Evolutionary conservation across 176 grass and related monocot species (phyloP).

Genomic region (Alloteropsis semialata): DNA sequence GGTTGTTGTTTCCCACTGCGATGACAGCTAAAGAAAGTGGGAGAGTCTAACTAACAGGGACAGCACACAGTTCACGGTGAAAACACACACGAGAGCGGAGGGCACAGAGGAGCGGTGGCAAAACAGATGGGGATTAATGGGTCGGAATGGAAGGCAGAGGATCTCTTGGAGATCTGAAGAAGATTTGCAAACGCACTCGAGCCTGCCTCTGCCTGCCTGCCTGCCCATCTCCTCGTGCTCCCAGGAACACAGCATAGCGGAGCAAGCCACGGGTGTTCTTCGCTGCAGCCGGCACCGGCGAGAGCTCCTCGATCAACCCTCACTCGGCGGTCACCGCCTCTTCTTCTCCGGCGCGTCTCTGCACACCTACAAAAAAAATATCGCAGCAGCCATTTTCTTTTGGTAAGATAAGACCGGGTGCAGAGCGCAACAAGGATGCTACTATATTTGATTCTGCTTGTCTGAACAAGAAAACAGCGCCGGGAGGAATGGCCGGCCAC

Average conservation of each 20-base stretch:
- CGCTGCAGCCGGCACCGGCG: not conserved
- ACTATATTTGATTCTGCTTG: not conserved
- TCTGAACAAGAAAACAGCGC: constrained; percentile 8
- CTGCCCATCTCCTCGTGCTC: constrained; percentile 19
- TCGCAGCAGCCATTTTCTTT: not conserved
- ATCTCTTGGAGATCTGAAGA: constrained; percentile 53
- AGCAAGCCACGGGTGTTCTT: not conserved
- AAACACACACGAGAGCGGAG: constrained; percentile 22
- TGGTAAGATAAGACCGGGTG: not conserved
- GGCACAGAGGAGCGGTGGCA: no score
- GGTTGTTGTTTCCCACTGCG: constrained; percentile 66
- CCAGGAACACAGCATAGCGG: constrained; percentile 7
- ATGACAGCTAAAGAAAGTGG: constrained; percentile 61
- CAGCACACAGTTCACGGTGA: constrained; percentile 12
- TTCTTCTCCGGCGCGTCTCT: constrained; percentile 55
- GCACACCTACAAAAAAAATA: constrained; percentile 33
- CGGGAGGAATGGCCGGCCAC: constrained; percentile 35
- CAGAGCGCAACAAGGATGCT: not conserved
- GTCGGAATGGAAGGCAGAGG: not conserved
- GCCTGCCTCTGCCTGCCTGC: not conserved
- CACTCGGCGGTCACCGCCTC: constrained; percentile 37
- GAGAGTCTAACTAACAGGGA: constrained; percentile 28
- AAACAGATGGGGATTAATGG: constrained; percentile 7
- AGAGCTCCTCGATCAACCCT: not conserved
- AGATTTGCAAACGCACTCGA: constrained; percentile 19